Conservation (phyloP, 2,329 filamentous ascomycete genomes). For the Diplodia sapinea region DNA sequence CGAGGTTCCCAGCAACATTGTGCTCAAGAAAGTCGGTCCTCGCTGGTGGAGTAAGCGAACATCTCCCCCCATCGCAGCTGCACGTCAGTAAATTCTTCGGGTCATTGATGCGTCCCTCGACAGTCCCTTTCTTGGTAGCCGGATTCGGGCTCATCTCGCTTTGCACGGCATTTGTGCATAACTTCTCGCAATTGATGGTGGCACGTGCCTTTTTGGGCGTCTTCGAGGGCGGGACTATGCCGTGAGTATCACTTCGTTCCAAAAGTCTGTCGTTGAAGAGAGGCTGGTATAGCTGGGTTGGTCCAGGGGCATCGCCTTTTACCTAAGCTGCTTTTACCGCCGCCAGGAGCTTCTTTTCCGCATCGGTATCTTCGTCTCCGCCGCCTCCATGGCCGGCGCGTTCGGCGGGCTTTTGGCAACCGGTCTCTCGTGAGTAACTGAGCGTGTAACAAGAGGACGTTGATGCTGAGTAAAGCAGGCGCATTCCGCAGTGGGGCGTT, state of each 20-base stretch:
- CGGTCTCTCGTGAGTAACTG: slow-evolving; percentile 50
- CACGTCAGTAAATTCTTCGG: background rate
- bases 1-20: slow-evolving; percentile 62
- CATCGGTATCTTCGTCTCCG: slow-evolving; percentile 62
- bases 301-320: slow-evolving; percentile 59
- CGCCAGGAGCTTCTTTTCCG: slow-evolving; percentile 62
- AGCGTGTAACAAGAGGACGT: background rate
- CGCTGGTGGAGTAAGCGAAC: slow-evolving; percentile 48
- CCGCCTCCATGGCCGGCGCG: slow-evolving; percentile 62
- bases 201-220: slow-evolving; percentile 59
- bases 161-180: slow-evolving; percentile 60
- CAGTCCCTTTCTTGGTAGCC: slow-evolving; percentile 60
- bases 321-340: slow-evolving; percentile 63
- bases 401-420: slow-evolving; percentile 64
- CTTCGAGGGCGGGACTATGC: slow-evolving; percentile 65
- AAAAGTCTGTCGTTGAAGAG: background rate
- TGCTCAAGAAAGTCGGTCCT: slow-evolving; percentile 61
- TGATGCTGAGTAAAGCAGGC: slow-evolving; percentile 36
- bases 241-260: slow-evolving; percentile 40
- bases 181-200: slow-evolving; percentile 55
- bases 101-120: background rate
- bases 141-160: slow-evolving; percentile 63
- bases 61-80: background rate
- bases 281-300: background rate
- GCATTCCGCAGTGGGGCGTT: slow-evolving; percentile 60